Percentiles rank a stretch among this genome's conserved stretches.
phyloP scores from a whole-genome alignment of 805 yeast species.

The Barnettozyma pratensis region DNA sequence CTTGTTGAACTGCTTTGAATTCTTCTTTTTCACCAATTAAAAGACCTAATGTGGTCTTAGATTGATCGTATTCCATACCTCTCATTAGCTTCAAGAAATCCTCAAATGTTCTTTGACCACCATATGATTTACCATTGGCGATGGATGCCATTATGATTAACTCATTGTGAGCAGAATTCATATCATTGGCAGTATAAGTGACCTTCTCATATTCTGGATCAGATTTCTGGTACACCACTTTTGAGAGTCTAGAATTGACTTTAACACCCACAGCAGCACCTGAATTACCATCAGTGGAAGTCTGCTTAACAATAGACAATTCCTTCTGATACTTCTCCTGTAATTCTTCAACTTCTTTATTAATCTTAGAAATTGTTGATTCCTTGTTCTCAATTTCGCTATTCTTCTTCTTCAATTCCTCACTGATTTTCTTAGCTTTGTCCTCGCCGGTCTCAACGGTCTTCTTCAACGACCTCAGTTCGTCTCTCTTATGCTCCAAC shows the following conservation, averaged over 20 bases:
- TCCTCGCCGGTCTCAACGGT: not conserved
- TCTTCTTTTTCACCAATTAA: slow-evolving; percentile 8
- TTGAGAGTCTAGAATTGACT: not conserved
- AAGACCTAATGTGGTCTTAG: slow-evolving; percentile 21
- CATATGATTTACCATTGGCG: slow-evolving; percentile 31
- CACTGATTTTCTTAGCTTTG: not conserved
- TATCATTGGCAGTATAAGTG: not conserved
- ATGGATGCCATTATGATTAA: slow-evolving; percentile 14
- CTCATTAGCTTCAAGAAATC: slow-evolving; percentile 30
- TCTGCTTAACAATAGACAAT: not conserved
- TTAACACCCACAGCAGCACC: not conserved
- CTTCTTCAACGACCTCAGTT: not conserved
- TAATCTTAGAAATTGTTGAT: not conserved
- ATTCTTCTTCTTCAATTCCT: not conserved
- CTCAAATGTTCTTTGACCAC: slow-evolving; percentile 27
- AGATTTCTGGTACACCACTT: not conserved
- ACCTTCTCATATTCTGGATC: not conserved
- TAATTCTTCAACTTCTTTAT: not conserved
- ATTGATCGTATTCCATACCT: slow-evolving; percentile 22
- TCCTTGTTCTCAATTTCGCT: not conserved
- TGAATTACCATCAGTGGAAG: not conserved
- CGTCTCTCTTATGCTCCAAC: not conserved
- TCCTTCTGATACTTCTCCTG: not conserved
- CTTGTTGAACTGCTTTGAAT: not conserved
- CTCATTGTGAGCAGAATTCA: slow-evolving; percentile 9